Conservation (phyloP, 257 asterid species). For the Hygrophila difformis region DNA sequence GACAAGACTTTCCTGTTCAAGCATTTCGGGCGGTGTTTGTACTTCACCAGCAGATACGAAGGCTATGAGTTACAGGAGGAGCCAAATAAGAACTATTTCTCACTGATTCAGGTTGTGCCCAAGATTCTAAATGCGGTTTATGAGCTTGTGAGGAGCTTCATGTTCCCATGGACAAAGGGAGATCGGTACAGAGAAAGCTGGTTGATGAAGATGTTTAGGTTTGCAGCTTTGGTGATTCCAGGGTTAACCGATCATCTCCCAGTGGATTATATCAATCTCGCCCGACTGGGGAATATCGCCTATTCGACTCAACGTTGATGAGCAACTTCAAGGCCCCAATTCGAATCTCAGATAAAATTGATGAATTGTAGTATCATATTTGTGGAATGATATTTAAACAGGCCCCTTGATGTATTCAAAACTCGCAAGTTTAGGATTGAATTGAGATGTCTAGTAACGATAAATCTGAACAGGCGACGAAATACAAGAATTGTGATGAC, state of each 20-base stretch:
- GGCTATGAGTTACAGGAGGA: conserved; percentile 18
- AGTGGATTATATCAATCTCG: neutral
- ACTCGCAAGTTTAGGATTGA: no score
- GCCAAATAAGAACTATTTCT: neutral
- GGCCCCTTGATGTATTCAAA: no score
- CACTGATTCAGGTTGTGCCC: neutral
- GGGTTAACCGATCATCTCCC: neutral
- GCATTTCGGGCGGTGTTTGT: conserved; percentile 45
- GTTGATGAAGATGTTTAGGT: neutral
- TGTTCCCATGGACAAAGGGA: neutral
- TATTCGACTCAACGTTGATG: no score
- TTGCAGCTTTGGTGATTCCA: neutral
- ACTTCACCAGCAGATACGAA: conserved; percentile 26
- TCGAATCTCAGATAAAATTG: no score
- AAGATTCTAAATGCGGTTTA: neutral
- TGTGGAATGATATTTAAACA: no score
- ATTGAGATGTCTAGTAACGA: no score
- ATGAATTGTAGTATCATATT: no score
- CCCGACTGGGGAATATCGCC: no score
- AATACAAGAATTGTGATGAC: no score
- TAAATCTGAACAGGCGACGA: no score
- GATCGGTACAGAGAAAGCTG: neutral
- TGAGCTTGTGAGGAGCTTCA: neutral
- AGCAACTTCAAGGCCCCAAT: no score
- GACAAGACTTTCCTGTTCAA: conserved; percentile 28